Conservation (phyloP, 768 basidiomycete species). For the Pleurotus cornucopiae region DNA sequence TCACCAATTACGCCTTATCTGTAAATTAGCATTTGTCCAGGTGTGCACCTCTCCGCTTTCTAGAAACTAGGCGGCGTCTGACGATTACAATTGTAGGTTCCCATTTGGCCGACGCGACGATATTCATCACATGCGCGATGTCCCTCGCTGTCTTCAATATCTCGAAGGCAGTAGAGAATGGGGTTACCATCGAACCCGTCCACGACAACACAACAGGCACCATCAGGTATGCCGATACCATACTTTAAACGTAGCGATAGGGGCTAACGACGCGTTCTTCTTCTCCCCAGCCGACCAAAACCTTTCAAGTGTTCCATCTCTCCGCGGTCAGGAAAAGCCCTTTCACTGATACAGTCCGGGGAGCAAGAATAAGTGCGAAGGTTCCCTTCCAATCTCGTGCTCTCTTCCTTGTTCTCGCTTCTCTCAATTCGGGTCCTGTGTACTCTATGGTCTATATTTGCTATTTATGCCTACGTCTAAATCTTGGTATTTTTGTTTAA, state of each 20-base stretch:
- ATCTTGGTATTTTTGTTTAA: conserved; percentile 1
- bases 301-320: conserved; percentile 58
- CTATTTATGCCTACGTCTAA: conserved; percentile 18
- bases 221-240: conserved; percentile 42
- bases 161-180: conserved; percentile 40
- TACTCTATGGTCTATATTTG: neutral
- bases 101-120: conserved; percentile 50
- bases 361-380: conserved; percentile 16
- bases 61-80: neutral
- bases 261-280: conserved; percentile 6
- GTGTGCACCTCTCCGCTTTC: conserved; percentile 19
- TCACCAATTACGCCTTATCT: neutral
- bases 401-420: conserved; percentile 16
- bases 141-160: conserved; percentile 50
- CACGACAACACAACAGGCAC: conserved; percentile 58
- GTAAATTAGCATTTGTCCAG: conserved; percentile 40
- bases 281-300: conserved; percentile 44
- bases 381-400: conserved; percentile 3
- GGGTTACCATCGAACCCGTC: conserved; percentile 43
- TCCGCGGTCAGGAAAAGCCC: conserved; percentile 56
- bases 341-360: conserved; percentile 49
- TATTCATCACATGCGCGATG: conserved; percentile 50
- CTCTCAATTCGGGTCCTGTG: conserved; percentile 1
- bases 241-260: neutral
- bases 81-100: conserved; percentile 23